These are phyloP conservation scores for Diaporthe sp. DNA, from an alignment of 2,329 filamentous ascomycete genomes.

Conservation along the genomic window DNA sequence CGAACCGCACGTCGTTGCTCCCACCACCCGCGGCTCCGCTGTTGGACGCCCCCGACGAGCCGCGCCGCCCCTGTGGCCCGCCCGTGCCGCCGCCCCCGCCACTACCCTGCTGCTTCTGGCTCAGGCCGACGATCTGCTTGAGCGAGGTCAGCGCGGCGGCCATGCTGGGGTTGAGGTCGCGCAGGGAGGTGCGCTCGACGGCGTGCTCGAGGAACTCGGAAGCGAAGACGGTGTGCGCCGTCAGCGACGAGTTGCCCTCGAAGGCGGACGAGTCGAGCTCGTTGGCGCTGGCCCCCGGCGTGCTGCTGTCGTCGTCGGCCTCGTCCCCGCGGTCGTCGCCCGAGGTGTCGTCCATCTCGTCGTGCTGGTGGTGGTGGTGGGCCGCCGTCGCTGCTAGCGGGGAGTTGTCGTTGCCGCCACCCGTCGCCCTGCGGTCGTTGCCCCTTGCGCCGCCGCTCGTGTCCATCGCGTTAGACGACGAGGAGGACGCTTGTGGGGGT, in stretches of 20 bases:
- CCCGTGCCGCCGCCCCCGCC: neutral
- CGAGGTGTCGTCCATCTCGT: slow-evolving; percentile 25
- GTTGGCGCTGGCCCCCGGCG: slow-evolving; percentile 9
- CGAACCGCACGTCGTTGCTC: slow-evolving; percentile 59
- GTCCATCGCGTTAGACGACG: slow-evolving; percentile 2
- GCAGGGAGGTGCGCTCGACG: slow-evolving; percentile 63
- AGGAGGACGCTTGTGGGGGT: slow-evolving; percentile 8
- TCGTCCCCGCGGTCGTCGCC: slow-evolving; percentile 36
- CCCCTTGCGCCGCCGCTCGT: neutral
- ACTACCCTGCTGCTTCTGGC: slow-evolving; percentile 33
- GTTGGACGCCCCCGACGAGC: slow-evolving; percentile 1
- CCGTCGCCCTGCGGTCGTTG: slow-evolving; percentile 12
- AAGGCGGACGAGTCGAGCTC: slow-evolving; percentile 56
- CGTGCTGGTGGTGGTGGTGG: neutral
- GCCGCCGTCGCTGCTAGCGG: neutral
- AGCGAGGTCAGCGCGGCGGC: slow-evolving; percentile 65
- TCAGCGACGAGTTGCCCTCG: slow-evolving; percentile 63
- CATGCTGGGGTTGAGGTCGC: slow-evolving; percentile 64
- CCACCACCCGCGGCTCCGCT: neutral
- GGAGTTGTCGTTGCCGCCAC: neutral
- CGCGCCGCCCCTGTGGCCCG: neutral
- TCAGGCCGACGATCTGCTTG: slow-evolving; percentile 65
- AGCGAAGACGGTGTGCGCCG: slow-evolving; percentile 67
- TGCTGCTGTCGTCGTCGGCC: slow-evolving; percentile 48
- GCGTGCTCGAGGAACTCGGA: slow-evolving; percentile 68